Percentiles rank a stretch among this genome's conserved stretches.
Evolutionary conservation across 495 filamentous ascomycete species (phyloP).

Genomic region (Durotheca rogersii): DNA sequence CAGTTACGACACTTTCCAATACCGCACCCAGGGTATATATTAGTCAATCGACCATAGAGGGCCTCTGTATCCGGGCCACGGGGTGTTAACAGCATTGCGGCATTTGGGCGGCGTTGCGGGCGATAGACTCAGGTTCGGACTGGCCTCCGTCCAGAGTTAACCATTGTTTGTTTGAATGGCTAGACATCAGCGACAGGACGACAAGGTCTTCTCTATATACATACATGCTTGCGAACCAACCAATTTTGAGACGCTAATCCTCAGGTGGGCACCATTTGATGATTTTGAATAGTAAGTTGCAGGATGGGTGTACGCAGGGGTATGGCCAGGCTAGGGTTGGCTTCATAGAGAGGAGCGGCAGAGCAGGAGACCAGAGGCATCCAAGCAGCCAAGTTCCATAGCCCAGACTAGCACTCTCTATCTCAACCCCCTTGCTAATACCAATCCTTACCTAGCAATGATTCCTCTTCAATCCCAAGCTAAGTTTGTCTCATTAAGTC

Average conservation of each 20-base stretch:
- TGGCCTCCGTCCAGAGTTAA: constrained; percentile 28
- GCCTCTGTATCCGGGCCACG: constrained; percentile 9
- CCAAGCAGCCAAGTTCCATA: neutral
- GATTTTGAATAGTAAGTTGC: neutral
- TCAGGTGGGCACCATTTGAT: neutral
- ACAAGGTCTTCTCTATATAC: constrained; percentile 18
- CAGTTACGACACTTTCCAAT: constrained; percentile 79
- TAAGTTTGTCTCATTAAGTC: no score
- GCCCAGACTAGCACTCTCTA: neutral
- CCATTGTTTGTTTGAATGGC: constrained; percentile 27
- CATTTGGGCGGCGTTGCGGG: constrained; percentile 42
- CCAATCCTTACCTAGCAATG: neutral
- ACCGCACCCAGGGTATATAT: constrained; percentile 77
- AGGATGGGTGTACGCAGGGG: neutral
- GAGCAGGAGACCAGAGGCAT: no score
- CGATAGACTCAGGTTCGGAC: constrained; percentile 32
- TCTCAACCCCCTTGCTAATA: neutral
- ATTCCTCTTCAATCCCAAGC: no score
- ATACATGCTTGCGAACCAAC: constrained; percentile 19
- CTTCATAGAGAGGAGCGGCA: neutral
- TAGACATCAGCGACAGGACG: constrained; percentile 16
- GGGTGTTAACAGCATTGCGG: constrained; percentile 32
- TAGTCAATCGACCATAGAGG: constrained; percentile 37
- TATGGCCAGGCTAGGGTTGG: neutral
- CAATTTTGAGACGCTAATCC: constrained; percentile 6